Base-by-base conservation (phyloP, 2,329 filamentous ascomycete species). In the Aspergillus costaricaensis region DNA sequence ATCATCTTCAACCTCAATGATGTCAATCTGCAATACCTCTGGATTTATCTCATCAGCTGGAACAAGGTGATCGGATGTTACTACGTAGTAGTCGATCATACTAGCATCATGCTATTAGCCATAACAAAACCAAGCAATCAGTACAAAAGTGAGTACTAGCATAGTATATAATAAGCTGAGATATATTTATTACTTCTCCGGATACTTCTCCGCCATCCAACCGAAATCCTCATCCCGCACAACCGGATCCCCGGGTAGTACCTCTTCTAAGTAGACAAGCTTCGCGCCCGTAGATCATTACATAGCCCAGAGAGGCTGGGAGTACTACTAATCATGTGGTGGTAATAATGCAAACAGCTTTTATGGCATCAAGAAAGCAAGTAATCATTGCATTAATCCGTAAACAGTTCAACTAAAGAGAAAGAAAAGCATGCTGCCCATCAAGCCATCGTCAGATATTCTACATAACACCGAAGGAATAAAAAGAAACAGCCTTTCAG, bases 21-120 rank as follows among this genome's bases (percentile, higher is more conserved):
- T 79, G 48, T 78, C 80, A 48, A 80, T 76, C 64, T 77, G 73
- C 17, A 80, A 62, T 1, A 79, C 75, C 59, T 81, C 76, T n/a
- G 76, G 78, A 61, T 77, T 65, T 25, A 38, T 36, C 53, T 81
- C 73, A 39, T 76, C 58, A 27, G 39, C 25, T 36, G 60, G 53
- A 41, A 55, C 55, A 15, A 59, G 57, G 54, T 63, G 61, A 54
- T 63, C 58, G 27, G 58, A 63, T 50, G 61, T 62, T n/a, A 65
- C 57, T 12, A 52, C 58, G 39, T 64, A 60, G 38, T 61, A 64
- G 47, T 64, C 58, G 52, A 61, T 61, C 55, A 62, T 7, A n/a
- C 60, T 41, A 17, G 30, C 10, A 32, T 4, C 5, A 12, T 14
- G 12, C 10, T 36, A 14, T 36, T 14, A 36, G 30, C 12, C 30